Evolutionary conservation across 2,329 filamentous ascomycete species (phyloP).

Genomic region (Fusarium sp.): DNA sequence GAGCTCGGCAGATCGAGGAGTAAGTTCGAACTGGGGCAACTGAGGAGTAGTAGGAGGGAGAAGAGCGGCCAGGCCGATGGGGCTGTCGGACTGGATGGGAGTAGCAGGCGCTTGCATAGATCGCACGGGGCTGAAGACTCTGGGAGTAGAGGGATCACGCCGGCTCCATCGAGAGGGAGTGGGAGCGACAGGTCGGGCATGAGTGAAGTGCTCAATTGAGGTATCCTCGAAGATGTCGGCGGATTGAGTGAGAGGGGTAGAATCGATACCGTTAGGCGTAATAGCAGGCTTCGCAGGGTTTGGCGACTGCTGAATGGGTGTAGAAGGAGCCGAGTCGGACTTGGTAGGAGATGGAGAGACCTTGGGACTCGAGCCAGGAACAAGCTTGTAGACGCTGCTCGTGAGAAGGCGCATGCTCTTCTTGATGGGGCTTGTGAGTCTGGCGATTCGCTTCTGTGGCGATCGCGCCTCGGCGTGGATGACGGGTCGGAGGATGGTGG

Average conservation of each 20-base stretch:
- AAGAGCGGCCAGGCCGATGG: constrained; percentile 36
- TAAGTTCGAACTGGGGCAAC: constrained; percentile 16
- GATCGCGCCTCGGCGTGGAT: constrained; percentile 42
- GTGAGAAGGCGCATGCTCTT: constrained; percentile 40
- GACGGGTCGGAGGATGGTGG: constrained; percentile 35
- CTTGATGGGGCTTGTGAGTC: constrained; percentile 43
- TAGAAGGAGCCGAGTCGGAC: constrained; percentile 41
- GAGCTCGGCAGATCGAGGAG: constrained; percentile 10
- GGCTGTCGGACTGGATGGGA: constrained; percentile 18
- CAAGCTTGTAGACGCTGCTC: constrained; percentile 44
- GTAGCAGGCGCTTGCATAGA: constrained; percentile 4
- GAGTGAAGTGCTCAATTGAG: constrained; percentile 12
- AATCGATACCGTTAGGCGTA: constrained; percentile 20
- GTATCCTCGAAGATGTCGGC: background rate
- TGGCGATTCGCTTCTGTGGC: constrained; percentile 45
- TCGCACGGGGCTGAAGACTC: constrained; percentile 24
- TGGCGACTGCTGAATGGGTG: constrained; percentile 36
- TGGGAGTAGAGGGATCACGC: constrained; percentile 38
- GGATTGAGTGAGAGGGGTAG: constrained; percentile 25
- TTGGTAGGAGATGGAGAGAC: constrained; percentile 46
- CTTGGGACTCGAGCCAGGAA: constrained; percentile 40
- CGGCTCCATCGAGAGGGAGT: constrained; percentile 44
- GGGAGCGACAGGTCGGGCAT: constrained; percentile 42
- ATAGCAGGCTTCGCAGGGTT: constrained; percentile 19
- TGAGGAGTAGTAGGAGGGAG: constrained; percentile 30